Percentiles rank a stretch among this genome's conserved stretches.
These are phyloP conservation scores for Penicillium verhagenii DNA, from an alignment of 495 filamentous ascomycete species.

Conservation along the genomic window DNA sequence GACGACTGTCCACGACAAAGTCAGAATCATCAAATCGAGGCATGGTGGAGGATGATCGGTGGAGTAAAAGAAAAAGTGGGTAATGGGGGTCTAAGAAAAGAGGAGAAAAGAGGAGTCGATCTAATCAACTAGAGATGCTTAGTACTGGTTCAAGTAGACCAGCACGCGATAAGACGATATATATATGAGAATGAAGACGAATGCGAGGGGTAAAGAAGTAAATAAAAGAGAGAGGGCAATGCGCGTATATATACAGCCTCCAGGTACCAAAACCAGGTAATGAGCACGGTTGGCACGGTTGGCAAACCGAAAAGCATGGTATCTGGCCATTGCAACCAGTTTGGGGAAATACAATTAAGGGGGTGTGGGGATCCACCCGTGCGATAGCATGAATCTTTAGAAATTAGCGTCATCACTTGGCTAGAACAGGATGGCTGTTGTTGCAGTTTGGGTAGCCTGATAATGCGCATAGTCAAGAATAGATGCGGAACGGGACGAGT, in stretches of 20 bases:
- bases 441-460: conserved; percentile 2
- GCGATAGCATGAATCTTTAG: conserved; percentile 36
- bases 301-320: not conserved
- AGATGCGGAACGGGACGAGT: conserved; percentile 5
- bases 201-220: conserved; percentile 1
- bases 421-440: conserved; percentile 13
- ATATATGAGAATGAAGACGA: not conserved
- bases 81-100: conserved; percentile 7
- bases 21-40: conserved; percentile 61
- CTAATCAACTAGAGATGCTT: conserved; percentile 5
- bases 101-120: conserved; percentile 3
- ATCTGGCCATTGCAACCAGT: not conserved
- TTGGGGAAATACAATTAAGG: conserved; percentile 4
- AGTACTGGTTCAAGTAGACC: conserved; percentile 7
- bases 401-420: conserved; percentile 45
- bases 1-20: conserved; percentile 30
- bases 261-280: not conserved
- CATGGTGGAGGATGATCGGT: conserved; percentile 49
- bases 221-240: not conserved
- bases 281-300: not conserved
- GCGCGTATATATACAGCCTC: conserved; percentile 13
- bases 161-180: conserved; percentile 3
- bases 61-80: conserved; percentile 3
- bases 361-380: conserved; percentile 28
- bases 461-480: not conserved